Base-by-base conservation (phyloP, 1,139 yeast species). In the Hansenula sp. region DNA sequence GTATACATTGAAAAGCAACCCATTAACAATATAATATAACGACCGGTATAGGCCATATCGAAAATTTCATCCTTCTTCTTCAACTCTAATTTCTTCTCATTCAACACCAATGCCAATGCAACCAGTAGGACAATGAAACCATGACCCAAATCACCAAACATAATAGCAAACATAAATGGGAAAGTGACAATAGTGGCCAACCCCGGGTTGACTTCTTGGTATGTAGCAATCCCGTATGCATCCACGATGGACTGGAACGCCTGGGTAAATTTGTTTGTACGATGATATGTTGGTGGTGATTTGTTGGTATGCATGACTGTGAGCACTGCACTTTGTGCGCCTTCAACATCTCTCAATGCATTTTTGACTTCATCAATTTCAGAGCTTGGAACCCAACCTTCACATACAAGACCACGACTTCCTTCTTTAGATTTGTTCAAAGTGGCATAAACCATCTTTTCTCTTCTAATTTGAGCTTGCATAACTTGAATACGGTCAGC, bases 131-230 rank as follows among this genome's bases (percentile, higher is more conserved):
- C 65, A 43, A 84, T 71, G 47, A 83, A 70, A 4, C 94, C 94
- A 60, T 84, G 94, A 21, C 94, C 94, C 46, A 82, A 62, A 65
- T 84, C 94, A 71, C 94, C 94, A 68, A 84, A 84, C 94, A 84
- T 84, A 51, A 84, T 79, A 28, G 94, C 90, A 65, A 84, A 84
- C 88, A 84, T 81, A 57, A 84, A 84, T 29, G 94, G 94, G 68
- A 84, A 84, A 3, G 94, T 84, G 21, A 84, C 79, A 41, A 82
- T 73, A 2, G 94, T 84, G 24, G 94, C 83, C 48, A 84, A 69
- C 46, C 90, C 94, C 2, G 94, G 87, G 57, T 84, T 84, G 22
- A 84, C 83, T 62, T 84, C 94, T 48, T 83, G 74, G 57, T 84
- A 84, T 16, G 82, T 71, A 6, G 92, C 87, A 46, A 81, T 71